These are phyloP conservation scores for Furculomyces boomerangus DNA, from an alignment of 371 early-diverging fungal species.

Conservation along the genomic window DNA sequence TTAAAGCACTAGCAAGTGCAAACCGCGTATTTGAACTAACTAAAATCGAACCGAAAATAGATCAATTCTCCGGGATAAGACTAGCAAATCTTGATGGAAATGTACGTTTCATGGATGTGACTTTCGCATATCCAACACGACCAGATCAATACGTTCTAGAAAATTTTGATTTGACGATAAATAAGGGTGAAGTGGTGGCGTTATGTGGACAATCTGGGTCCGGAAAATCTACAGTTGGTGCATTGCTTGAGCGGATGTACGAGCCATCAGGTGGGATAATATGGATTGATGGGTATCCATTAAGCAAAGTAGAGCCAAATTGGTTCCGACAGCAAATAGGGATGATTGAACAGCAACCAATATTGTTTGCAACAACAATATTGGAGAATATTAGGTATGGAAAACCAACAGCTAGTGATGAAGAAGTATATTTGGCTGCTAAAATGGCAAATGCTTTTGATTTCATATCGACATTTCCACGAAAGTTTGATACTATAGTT, in stretches of 20 bases:
- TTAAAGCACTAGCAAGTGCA: constrained; percentile 44
- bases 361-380: constrained; percentile 52
- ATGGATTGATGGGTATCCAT: constrained; percentile 32
- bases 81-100: constrained; percentile 21
- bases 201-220: constrained; percentile 46
- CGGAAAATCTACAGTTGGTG: constrained; percentile 49
- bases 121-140: constrained; percentile 47
- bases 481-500: constrained; percentile 52
- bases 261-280: constrained; percentile 36
- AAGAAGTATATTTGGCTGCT: constrained; percentile 42
- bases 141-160: constrained; percentile 37
- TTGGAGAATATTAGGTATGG: constrained; percentile 56
- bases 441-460: constrained; percentile 43
- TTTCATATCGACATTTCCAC: constrained; percentile 47
- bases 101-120: constrained; percentile 42
- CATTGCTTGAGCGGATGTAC: constrained; percentile 45
- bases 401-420: constrained; percentile 30
- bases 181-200: constrained; percentile 39
- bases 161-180: constrained; percentile 37
- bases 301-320: constrained; percentile 30
- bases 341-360: constrained; percentile 59
- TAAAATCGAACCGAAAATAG: constrained; percentile 26
- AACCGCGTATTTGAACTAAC: constrained; percentile 52
- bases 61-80: constrained; percentile 26
- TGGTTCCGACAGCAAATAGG: constrained; percentile 44